These are phyloP conservation scores for Leishmania martiniquensis DNA, from an alignment of 208 protist species.

Conservation along the genomic window DNA sequence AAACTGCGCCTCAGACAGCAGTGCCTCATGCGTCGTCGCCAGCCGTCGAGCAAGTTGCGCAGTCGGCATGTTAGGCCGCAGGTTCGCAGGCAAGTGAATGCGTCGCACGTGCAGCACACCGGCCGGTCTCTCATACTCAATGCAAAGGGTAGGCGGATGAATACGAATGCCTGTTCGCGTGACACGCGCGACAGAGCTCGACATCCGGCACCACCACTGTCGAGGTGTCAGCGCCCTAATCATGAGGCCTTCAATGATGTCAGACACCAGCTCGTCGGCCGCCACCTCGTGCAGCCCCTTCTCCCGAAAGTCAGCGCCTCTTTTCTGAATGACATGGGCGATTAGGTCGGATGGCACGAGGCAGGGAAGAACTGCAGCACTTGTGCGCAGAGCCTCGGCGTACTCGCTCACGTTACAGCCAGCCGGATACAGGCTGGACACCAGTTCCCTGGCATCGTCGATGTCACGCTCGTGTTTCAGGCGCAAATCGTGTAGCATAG, in stretches of 20 bases:
- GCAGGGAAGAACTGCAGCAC: constrained; percentile 64
- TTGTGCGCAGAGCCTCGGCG: constrained; percentile 69
- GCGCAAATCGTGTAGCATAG: constrained; percentile 28
- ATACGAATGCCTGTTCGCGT: constrained; percentile 43
- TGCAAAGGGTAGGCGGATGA: constrained; percentile 44
- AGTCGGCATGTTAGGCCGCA: constrained; percentile 39
- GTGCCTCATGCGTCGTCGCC: constrained; percentile 49
- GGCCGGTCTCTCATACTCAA: constrained; percentile 56
- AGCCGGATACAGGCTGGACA: constrained; percentile 66
- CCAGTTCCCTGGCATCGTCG: constrained; percentile 51
- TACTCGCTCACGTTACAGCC: constrained; percentile 73
- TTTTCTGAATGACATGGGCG: constrained; percentile 31
- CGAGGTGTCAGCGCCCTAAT: constrained; percentile 47
- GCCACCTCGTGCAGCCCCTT: constrained; percentile 32
- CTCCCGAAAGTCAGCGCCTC: constrained; percentile 32
- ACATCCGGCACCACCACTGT: constrained; percentile 60
- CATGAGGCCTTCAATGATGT: constrained; percentile 54
- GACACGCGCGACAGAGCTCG: constrained; percentile 7
- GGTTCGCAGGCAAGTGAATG: constrained; percentile 45
- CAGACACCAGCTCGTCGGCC: constrained; percentile 41
- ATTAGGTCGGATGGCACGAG: constrained; percentile 47
- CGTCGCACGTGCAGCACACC: constrained; percentile 28
- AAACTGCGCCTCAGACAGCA: constrained; percentile 65
- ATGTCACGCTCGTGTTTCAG: constrained; percentile 31
- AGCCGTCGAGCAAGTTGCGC: constrained; percentile 60